Evolutionary conservation across 1,284 basidiomycete species (phyloP).

Genomic region (Ganoderma lingzhi): DNA sequence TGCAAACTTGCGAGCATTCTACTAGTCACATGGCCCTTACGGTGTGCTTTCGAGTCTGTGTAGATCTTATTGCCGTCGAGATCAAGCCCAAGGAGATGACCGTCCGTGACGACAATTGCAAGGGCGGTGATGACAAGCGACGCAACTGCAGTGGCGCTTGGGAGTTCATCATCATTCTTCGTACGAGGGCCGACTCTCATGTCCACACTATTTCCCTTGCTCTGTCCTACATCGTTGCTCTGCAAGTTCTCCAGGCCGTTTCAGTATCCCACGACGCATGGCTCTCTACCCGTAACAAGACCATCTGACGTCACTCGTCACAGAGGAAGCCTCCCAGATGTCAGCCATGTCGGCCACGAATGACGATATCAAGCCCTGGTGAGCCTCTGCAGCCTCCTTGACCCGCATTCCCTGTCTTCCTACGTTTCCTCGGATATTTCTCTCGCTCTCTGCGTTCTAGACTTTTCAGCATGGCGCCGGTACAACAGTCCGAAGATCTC

Average conservation of each 20-base stretch:
- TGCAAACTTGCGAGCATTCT: too few relatives aligned
- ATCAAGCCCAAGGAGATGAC: neutral
- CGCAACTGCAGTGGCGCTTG: neutral
- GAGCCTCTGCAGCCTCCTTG: neutral
- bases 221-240: neutral
- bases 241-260: neutral
- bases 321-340: neutral
- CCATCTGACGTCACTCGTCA: neutral
- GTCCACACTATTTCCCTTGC: neutral
- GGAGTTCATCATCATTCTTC: neutral
- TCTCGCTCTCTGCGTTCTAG: neutral
- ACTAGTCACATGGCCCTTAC: neutral
- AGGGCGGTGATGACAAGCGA: neutral
- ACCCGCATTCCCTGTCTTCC: neutral
- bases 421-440: neutral
- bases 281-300: neutral
- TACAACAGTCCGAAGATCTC: constrained; percentile 13
- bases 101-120: neutral
- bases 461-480: neutral
- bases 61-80: neutral
- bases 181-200: neutral
- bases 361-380: neutral
- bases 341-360: neutral
- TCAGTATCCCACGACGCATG: too few relatives aligned
- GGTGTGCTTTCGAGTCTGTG: neutral